Evolutionary conservation across 805 yeast genomes (phyloP).

Genomic region (Wickerhamomyces canadensis): DNA sequence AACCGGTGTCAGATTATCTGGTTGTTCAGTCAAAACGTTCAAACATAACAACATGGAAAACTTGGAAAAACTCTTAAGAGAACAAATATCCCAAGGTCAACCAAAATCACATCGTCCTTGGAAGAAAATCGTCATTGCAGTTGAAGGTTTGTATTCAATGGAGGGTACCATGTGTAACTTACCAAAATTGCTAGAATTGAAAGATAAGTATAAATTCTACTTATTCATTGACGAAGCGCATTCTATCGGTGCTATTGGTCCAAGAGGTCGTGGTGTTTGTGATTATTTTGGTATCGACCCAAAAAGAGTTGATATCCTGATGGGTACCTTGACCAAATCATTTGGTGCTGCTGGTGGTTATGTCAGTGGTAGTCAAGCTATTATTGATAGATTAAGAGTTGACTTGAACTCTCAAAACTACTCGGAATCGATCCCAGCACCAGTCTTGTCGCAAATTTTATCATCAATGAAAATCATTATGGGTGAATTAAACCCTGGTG

Average conservation of each 20-base stretch:
- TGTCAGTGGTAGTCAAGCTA: slow-evolving; percentile 65
- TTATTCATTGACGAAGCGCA: slow-evolving; percentile 97
- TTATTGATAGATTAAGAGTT: slow-evolving; percentile 71
- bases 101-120: slow-evolving; percentile 95
- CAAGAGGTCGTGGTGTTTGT: slow-evolving; percentile 89
- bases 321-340: slow-evolving; percentile 98
- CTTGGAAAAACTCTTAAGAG: slow-evolving; percentile 72
- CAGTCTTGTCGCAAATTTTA: slow-evolving; percentile 83
- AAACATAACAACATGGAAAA: slow-evolving; percentile 86
- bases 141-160: slow-evolving; percentile 91
- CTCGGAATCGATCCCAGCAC: slow-evolving; percentile 86
- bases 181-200: slow-evolving; percentile 67
- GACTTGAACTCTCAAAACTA: slow-evolving; percentile 69
- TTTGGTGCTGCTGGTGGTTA: slow-evolving; percentile 99
- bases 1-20: slow-evolving; percentile 88
- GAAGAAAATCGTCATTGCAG: slow-evolving; percentile 79
- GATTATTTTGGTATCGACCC: slow-evolving; percentile 86
- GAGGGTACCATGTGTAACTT: slow-evolving; percentile 86
- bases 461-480: slow-evolving; percentile 72
- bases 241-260: slow-evolving; percentile 98
- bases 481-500: slow-evolving; percentile 86
- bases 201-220: slow-evolving; percentile 82
- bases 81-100: slow-evolving; percentile 89
- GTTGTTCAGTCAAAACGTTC: slow-evolving; percentile 88
- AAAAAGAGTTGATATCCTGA: slow-evolving; percentile 69